phyloP scores from a whole-genome alignment of 2,329 filamentous ascomycete genomes.

The Colletotrichum zoysiae region DNA sequence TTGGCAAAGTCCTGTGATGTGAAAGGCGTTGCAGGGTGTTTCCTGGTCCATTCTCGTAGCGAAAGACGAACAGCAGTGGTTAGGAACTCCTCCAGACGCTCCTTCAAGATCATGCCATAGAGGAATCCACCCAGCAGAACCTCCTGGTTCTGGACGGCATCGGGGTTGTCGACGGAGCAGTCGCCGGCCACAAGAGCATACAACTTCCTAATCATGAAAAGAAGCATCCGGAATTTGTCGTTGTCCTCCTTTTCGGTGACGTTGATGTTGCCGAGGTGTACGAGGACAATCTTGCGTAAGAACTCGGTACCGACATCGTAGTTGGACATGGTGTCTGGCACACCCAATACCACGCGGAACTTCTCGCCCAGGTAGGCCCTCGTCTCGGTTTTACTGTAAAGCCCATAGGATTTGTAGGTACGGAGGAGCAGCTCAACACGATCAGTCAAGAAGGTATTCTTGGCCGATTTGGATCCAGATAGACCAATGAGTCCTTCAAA shows the following conservation, averaged over 20 bases:
- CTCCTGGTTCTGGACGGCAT: slow-evolving; percentile 96
- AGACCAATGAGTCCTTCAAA: slow-evolving; percentile 92
- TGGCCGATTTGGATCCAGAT: slow-evolving; percentile 79
- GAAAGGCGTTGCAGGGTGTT: slow-evolving; percentile 75
- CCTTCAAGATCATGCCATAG: slow-evolving; percentile 96
- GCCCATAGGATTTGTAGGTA: slow-evolving; percentile 90
- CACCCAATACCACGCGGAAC: slow-evolving; percentile 88
- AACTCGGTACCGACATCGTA: slow-evolving; percentile 94
- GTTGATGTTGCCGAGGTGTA: slow-evolving; percentile 88
- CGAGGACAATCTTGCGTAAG: slow-evolving; percentile 87
- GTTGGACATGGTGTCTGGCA: slow-evolving; percentile 86
- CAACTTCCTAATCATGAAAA: slow-evolving; percentile 97
- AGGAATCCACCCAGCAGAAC: slow-evolving; percentile 92
- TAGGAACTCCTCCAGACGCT: slow-evolving; percentile 91
- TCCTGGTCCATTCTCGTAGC: slow-evolving; percentile 69
- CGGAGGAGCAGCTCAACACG: slow-evolving; percentile 91
- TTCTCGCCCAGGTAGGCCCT: slow-evolving; percentile 90
- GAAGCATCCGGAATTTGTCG: slow-evolving; percentile 93
- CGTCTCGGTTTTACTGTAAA: slow-evolving; percentile 86
- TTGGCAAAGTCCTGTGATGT: slow-evolving; percentile 81
- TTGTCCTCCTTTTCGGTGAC: slow-evolving; percentile 86
- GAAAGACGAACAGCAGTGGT: slow-evolving; percentile 63
- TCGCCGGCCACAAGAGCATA: slow-evolving; percentile 94
- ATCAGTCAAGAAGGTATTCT: slow-evolving; percentile 95
- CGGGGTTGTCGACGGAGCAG: slow-evolving; percentile 93